These are phyloP conservation scores for Phytophthora lateralis DNA, from an alignment of 352 stramenopile genomes.

Conservation along the genomic window DNA sequence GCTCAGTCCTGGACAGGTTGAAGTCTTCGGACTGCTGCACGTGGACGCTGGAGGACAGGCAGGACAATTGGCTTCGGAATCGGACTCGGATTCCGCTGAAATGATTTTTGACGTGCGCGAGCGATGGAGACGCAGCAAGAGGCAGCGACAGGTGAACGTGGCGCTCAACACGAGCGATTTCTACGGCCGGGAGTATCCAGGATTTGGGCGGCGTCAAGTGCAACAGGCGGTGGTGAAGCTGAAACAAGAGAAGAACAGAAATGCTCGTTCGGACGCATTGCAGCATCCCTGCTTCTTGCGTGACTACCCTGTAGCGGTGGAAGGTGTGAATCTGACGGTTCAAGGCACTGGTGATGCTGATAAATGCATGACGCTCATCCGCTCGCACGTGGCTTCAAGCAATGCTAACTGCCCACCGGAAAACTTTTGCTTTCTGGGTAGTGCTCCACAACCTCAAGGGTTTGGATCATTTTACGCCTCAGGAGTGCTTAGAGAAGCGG, in stretches of 20 bases:
- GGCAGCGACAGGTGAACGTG: slow-evolving; percentile 58
- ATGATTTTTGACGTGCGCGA: slow-evolving; percentile 73
- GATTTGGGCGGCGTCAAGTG: slow-evolving; percentile 41
- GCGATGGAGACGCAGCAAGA: slow-evolving; percentile 68
- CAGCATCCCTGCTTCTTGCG: slow-evolving; percentile 60
- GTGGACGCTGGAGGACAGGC: slow-evolving; percentile 42
- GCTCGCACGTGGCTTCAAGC: slow-evolving; percentile 43
- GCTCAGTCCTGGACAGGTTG: slow-evolving; percentile 55
- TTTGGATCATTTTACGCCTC: slow-evolving; percentile 57
- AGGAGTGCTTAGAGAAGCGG: slow-evolving; percentile 37
- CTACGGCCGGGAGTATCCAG: slow-evolving; percentile 55
- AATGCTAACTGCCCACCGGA: slow-evolving; percentile 59
- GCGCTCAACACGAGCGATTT: slow-evolving; percentile 74
- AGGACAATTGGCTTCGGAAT: slow-evolving; percentile 20
- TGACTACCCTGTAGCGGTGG: slow-evolving; percentile 23
- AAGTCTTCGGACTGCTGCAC: slow-evolving; percentile 64
- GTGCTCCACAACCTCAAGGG: slow-evolving; percentile 49
- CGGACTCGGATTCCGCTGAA: slow-evolving; percentile 34
- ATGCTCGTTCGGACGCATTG: slow-evolving; percentile 12
- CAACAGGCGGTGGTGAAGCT: slow-evolving; percentile 39
- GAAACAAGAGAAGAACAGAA: slow-evolving; percentile 19
- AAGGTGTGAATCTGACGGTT: slow-evolving; percentile 32
- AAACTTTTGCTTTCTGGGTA: slow-evolving; percentile 58
- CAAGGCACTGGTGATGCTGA: slow-evolving; percentile 48
- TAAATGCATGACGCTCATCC: slow-evolving; percentile 51